A percentile compares a stretch with the other conserved stretches of the same genome.
Evolutionary conservation across 2,329 filamentous ascomycete species (phyloP).

Genomic region (Ascomycota sp.): DNA sequence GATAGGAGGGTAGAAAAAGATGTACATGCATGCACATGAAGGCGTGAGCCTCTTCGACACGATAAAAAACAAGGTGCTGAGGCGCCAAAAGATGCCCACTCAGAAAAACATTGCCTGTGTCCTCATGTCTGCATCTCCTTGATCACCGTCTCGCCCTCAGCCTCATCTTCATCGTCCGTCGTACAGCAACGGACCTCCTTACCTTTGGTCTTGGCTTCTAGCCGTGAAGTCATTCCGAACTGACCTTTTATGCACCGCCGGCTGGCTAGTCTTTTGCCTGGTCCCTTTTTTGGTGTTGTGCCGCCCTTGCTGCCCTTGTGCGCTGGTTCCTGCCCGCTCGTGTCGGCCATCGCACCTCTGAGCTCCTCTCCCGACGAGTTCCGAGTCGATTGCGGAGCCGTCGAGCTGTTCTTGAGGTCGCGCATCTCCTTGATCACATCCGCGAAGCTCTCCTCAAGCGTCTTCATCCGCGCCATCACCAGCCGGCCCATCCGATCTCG

Average conservation of each 20-base stretch:
- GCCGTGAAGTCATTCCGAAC: constrained; percentile 7
- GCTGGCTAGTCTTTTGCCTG: constrained; percentile 15
- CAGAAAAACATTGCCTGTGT: no score
- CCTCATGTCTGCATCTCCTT: constrained; percentile 10
- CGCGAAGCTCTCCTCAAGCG: constrained; percentile 73
- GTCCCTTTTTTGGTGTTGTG: constrained; percentile 8
- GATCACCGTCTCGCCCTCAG: constrained; percentile 9
- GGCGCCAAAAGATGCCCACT: no score
- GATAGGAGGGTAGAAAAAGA: no score
- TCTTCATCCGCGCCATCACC: constrained; percentile 80
- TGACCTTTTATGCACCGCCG: constrained; percentile 20
- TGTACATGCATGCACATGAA: no score
- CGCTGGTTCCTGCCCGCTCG: constrained; percentile 12
- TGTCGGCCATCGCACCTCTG: constrained; percentile 11
- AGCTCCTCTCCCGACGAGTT: constrained; percentile 29
- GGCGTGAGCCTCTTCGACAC: no score
- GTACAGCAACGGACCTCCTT: constrained; percentile 21
- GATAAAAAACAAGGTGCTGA: no score
- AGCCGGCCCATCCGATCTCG: constrained; percentile 57
- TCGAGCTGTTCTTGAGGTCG: constrained; percentile 30
- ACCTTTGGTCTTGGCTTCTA: constrained; percentile 23
- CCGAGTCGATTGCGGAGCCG: constrained; percentile 25
- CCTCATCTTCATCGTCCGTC: constrained; percentile 15
- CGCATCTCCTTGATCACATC: constrained; percentile 72
- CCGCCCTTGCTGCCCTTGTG: constrained; percentile 8